phyloP scores from a whole-genome alignment of 495 filamentous ascomycete species.

The Aspergillus ellipticus region DNA sequence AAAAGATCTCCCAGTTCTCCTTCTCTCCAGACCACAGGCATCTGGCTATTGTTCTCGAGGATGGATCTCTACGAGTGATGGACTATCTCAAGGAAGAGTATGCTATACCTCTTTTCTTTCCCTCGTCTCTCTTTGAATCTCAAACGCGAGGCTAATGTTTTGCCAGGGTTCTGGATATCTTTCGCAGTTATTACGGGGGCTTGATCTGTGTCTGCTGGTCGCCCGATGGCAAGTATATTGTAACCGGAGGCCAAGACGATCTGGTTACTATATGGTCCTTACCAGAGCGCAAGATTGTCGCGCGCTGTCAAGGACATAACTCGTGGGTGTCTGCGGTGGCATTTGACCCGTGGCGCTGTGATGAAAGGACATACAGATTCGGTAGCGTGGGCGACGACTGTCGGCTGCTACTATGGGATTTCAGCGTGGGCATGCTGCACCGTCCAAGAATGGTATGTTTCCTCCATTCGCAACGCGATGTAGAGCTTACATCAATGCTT shows the following conservation, averaged over 20 bases:
- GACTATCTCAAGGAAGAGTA: slow-evolving; percentile 90
- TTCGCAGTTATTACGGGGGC: slow-evolving; percentile 88
- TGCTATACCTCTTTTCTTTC: slow-evolving; percentile 22
- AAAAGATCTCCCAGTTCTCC: slow-evolving; percentile 81
- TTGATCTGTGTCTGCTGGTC: slow-evolving; percentile 95
- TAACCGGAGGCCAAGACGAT: slow-evolving; percentile 95
- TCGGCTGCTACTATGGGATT: slow-evolving; percentile 89
- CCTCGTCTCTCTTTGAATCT: not conserved
- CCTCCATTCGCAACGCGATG: not conserved
- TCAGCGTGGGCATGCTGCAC: slow-evolving; percentile 92
- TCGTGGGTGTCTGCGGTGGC: slow-evolving; percentile 92
- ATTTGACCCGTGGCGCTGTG: slow-evolving; percentile 95
- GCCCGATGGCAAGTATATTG: slow-evolving; percentile 91
- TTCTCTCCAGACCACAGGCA: slow-evolving; percentile 84
- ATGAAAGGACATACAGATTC: slow-evolving; percentile 89
- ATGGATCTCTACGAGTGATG: slow-evolving; percentile 83
- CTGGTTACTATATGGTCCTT: slow-evolving; percentile 92
- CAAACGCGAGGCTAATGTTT: slow-evolving; percentile 14
- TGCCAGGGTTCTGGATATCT: slow-evolving; percentile 72
- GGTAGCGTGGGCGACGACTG: slow-evolving; percentile 95
- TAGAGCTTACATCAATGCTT: too few species aligned
- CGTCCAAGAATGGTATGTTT: slow-evolving; percentile 72
- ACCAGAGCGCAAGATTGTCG: slow-evolving; percentile 77
- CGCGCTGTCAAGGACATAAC: slow-evolving; percentile 88
- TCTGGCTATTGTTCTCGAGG: slow-evolving; percentile 89